These are phyloP conservation scores for Calocera viscosa DNA, from an alignment of 768 basidiomycete species.

Conservation along the genomic window DNA sequence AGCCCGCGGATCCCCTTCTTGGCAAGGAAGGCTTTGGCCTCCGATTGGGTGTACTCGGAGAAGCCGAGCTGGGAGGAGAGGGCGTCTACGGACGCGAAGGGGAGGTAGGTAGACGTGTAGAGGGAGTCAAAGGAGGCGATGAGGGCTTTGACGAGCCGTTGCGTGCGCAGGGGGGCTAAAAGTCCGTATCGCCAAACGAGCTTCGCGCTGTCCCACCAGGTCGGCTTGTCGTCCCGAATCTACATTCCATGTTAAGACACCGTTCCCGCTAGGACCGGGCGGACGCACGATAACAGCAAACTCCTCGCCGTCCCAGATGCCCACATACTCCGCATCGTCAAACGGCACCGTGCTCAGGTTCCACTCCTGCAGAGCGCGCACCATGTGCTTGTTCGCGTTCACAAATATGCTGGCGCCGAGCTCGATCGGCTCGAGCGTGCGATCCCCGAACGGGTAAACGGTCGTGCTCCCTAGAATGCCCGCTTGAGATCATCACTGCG, in stretches of 20 bases:
- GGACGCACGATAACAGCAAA: constrained; percentile 53
- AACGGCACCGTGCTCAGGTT: constrained; percentile 47
- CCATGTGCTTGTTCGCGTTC: constrained; percentile 47
- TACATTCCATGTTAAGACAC: too few relatives aligned
- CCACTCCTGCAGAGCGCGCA: constrained; percentile 70
- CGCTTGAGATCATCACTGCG: not conserved
- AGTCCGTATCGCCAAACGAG: constrained; percentile 68
- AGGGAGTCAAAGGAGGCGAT: constrained; percentile 41
- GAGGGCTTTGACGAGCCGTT: constrained; percentile 46
- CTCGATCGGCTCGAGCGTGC: constrained; percentile 52
- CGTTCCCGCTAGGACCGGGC: not conserved
- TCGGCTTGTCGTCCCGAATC: constrained; percentile 33
- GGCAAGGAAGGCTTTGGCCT: constrained; percentile 45
- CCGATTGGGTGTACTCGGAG: constrained; percentile 33
- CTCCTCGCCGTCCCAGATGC: constrained; percentile 70
- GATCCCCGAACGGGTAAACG: constrained; percentile 58
- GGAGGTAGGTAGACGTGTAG: constrained; percentile 43
- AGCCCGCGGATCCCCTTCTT: constrained; percentile 41
- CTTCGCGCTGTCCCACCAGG: constrained; percentile 63
- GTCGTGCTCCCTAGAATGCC: constrained; percentile 52
- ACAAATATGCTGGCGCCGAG: constrained; percentile 86
- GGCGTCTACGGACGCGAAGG: constrained; percentile 49
- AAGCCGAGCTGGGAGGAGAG: constrained; percentile 35
- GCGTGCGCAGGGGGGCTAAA: constrained; percentile 43
- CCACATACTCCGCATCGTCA: constrained; percentile 36